Percentiles rank a stretch among this genome's conserved stretches.
phyloP scores from a whole-genome alignment of 164 flowering plant species.

The Vitis riparia region DNA sequence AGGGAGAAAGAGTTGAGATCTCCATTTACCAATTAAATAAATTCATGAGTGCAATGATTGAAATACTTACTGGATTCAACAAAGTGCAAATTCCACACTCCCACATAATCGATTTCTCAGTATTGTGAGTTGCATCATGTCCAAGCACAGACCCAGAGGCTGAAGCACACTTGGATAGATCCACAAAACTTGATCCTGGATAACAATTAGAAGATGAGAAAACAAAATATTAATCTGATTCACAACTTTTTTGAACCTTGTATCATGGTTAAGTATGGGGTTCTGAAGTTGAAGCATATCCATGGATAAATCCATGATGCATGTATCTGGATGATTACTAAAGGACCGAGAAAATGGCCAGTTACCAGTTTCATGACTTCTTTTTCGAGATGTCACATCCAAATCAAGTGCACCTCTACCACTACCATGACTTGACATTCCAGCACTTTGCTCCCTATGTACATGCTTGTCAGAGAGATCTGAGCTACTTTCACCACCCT shows the following conservation, averaged over 20 bases:
- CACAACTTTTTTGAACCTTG: slow-evolving; percentile 10
- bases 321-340: slow-evolving; percentile 13
- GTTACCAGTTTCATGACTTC: slow-evolving; percentile 27
- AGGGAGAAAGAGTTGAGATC: not conserved
- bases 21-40: not conserved
- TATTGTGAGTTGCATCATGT: slow-evolving; percentile 5
- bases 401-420: slow-evolving; percentile 14
- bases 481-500: slow-evolving; percentile 36
- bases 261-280: slow-evolving; percentile 8
- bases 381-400: slow-evolving; percentile 33
- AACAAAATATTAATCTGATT: slow-evolving; percentile 5
- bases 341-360: slow-evolving; percentile 7
- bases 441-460: slow-evolving; percentile 22
- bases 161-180: slow-evolving; percentile 14
- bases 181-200: slow-evolving; percentile 14
- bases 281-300: slow-evolving; percentile 21
- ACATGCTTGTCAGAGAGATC: slow-evolving; percentile 13
- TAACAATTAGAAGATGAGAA: slow-evolving; percentile 3
- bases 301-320: slow-evolving; percentile 25
- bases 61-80: slow-evolving; percentile 61
- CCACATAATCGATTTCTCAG: slow-evolving; percentile 47
- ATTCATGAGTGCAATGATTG: not conserved
- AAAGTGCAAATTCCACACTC: slow-evolving; percentile 79
- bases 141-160: slow-evolving; percentile 9
- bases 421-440: slow-evolving; percentile 22